Percentiles rank a stretch among this genome's conserved stretches.
Evolutionary conservation across 2,329 filamentous ascomycete species (phyloP).

Genomic region (Monilinia vaccinii-corymbosi): DNA sequence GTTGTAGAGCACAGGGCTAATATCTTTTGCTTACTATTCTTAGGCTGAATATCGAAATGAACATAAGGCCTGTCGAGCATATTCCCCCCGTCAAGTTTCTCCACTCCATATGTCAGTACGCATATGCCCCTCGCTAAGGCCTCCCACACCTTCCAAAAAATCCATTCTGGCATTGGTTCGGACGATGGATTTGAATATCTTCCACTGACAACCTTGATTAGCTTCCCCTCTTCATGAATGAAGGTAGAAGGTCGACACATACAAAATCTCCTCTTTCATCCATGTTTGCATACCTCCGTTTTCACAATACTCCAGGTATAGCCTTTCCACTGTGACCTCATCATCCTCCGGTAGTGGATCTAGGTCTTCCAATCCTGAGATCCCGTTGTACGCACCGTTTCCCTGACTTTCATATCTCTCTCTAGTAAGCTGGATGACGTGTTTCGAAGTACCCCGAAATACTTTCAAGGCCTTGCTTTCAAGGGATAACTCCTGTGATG

Average conservation of each 20-base stretch:
- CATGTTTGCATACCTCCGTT: neutral
- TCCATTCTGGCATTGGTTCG: neutral
- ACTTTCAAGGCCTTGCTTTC: neutral
- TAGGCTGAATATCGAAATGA: neutral
- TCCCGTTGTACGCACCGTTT: neutral
- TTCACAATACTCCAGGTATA: neutral
- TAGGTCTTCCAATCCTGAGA: neutral
- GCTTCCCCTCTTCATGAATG: neutral
- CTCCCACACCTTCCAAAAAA: neutral
- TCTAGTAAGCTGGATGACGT: neutral
- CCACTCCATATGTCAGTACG: neutral
- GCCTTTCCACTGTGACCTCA: neutral
- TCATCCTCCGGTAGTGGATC: neutral
- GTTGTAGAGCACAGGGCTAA: neutral
- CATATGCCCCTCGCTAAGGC: neutral
- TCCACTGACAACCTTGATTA: neutral
- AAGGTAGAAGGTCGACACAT: neutral
- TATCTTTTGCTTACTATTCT: neutral
- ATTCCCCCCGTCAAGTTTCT: neutral
- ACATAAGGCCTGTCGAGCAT: neutral
- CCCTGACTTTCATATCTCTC: neutral
- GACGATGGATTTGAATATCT: no score
- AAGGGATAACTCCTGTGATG: neutral
- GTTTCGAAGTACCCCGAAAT: neutral
- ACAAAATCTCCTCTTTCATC: neutral